Conservation (phyloP, 148 eudicot genomes). For the Fagopyrum homotropicum region DNA sequence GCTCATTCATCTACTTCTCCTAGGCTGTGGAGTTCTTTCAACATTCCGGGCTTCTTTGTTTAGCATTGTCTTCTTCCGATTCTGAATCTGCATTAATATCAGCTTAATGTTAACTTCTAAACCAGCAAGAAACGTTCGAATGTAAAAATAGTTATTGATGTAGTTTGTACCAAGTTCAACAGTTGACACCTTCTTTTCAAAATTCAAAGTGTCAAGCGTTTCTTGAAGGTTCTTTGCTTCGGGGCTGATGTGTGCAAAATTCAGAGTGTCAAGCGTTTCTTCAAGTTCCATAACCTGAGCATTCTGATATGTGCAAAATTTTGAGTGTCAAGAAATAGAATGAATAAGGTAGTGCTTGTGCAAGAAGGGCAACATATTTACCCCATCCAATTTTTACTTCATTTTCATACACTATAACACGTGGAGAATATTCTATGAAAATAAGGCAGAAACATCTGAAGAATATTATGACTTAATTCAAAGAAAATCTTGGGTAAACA, state of each 20-base stretch:
- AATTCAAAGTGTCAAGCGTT: constrained; percentile 68
- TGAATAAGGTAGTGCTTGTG: constrained; percentile 71
- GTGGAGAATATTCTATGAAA: constrained; percentile 25
- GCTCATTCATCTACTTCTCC: constrained; percentile 25
- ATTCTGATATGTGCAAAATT: too few relatives aligned
- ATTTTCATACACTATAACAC: constrained; percentile 87
- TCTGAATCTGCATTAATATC: constrained; percentile 54
- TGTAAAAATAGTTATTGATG: neutral
- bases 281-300: too few relatives aligned
- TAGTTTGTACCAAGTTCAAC: constrained; percentile 53
- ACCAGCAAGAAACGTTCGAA: neutral
- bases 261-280: constrained; percentile 27
- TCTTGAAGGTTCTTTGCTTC: constrained; percentile 61
- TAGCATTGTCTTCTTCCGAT: constrained; percentile 50
- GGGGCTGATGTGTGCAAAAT: constrained; percentile 85
- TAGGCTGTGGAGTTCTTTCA: constrained; percentile 33
- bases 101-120: neutral
- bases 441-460: too few relatives aligned
- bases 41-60: constrained; percentile 34
- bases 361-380: constrained; percentile 93
- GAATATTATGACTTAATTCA: neutral
- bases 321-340: too few relatives aligned
- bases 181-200: constrained; percentile 81
- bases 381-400: constrained; percentile 99
- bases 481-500: neutral